phyloP scores from a whole-genome alignment of 805 yeast species.

The Saturnispora diversa region DNA sequence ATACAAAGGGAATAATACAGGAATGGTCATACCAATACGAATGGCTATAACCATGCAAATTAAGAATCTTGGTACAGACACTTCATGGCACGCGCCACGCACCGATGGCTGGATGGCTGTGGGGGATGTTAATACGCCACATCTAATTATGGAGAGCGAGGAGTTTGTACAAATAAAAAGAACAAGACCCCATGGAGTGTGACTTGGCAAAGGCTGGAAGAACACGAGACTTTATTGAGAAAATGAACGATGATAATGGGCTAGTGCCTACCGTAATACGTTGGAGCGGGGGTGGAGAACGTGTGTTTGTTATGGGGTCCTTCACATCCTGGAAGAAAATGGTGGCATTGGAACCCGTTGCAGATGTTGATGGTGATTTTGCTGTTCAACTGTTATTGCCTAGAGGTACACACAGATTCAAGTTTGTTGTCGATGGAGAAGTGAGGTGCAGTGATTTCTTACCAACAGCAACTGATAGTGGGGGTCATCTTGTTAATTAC shows the following conservation, averaged over 20 bases:
- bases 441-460: conserved; percentile 77
- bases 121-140: too few species aligned
- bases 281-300: conserved; percentile 96
- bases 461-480: conserved; percentile 96
- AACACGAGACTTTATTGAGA: too few species aligned
- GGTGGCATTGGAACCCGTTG: conserved; percentile 68
- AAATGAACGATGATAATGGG: conserved; percentile 1
- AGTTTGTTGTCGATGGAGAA: conserved; percentile 92
- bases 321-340: conserved; percentile 98
- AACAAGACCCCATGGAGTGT: too few species aligned
- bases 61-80: too few species aligned
- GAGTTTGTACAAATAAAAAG: too few species aligned
- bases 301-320: conserved; percentile 94
- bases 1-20: too few species aligned
- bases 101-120: too few species aligned
- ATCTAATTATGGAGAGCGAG: too few species aligned
- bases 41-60: too few species aligned
- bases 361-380: conserved; percentile 44
- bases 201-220: too few species aligned
- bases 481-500: conserved; percentile 92
- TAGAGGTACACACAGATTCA: conserved; percentile 85
- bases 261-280: conserved; percentile 56
- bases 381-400: conserved; percentile 71
- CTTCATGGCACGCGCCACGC: too few species aligned
- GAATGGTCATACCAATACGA: too few species aligned